phyloP scores from a whole-genome alignment of 176 grass and related monocot genomes.

The Eremochloa ophiuroides region DNA sequence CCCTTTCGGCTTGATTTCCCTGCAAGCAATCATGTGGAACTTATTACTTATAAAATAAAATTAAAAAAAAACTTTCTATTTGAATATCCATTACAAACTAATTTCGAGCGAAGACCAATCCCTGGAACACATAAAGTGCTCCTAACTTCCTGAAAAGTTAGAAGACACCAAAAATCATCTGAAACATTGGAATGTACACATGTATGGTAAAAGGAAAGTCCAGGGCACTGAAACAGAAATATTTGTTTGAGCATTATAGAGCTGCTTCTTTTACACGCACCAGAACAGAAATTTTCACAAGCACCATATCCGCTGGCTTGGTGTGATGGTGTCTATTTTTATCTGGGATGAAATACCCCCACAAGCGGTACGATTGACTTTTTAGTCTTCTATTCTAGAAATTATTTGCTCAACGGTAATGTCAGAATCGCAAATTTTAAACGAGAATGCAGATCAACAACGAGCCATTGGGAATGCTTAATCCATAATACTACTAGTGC shows the following conservation, averaged over 20 bases:
- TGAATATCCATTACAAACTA: neutral
- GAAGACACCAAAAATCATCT: neutral
- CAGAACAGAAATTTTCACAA: neutral
- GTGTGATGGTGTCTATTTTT: neutral
- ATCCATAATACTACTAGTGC: neutral
- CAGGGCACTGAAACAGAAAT: neutral
- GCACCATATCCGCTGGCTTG: neutral
- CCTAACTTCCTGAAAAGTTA: neutral
- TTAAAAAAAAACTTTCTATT: neutral
- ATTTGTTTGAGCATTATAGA: neutral
- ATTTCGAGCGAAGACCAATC: neutral
- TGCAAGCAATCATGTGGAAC: constrained; percentile 23
- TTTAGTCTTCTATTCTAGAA: neutral
- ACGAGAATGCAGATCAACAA: neutral
- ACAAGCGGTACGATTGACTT: neutral
- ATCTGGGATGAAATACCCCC: neutral
- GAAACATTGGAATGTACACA: neutral
- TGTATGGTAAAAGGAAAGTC: neutral
- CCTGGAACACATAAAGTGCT: neutral
- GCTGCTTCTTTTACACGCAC: neutral
- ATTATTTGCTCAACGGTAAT: neutral
- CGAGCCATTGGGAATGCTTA: neutral
- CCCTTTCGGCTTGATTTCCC: constrained; percentile 48
- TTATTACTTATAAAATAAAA: neutral
- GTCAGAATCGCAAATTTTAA: neutral